Percentiles rank a stretch among this genome's conserved stretches.
Conservation (phyloP, 805 yeast species). For the Yamadazyma akitaensis region DNA sequence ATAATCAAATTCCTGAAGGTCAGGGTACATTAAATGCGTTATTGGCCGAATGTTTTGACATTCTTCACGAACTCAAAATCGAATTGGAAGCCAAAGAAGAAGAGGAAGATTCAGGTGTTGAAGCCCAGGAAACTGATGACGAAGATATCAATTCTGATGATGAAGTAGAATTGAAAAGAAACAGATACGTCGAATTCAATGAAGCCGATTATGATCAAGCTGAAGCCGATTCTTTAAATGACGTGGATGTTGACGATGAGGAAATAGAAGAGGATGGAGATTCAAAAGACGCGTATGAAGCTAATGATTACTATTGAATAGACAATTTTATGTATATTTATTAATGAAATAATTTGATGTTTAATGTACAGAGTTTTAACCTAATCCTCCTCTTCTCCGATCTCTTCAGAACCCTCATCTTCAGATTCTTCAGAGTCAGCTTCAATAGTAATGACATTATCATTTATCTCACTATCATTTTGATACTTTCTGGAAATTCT, state of each 20-base stretch:
- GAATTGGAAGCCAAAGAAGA: conserved; percentile 69
- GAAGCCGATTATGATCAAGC: conserved; percentile 46
- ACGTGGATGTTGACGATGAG: conserved; percentile 11
- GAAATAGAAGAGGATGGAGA: conserved; percentile 12
- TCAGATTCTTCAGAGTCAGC: conserved; percentile 50
- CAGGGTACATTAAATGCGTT: conserved; percentile 93
- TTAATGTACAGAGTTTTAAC: not conserved
- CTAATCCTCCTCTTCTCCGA: conserved; percentile 13
- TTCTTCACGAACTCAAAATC: conserved; percentile 83
- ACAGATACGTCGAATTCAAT: conserved; percentile 40
- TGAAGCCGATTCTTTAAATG: conserved; percentile 23
- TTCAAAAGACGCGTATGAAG: conserved; percentile 31
- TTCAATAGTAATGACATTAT: conserved; percentile 57
- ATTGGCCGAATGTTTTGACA: conserved; percentile 91
- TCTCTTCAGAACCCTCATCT: conserved; percentile 19
- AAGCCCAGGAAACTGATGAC: conserved; percentile 20
- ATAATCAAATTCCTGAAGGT: conserved; percentile 92
- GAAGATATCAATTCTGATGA: conserved; percentile 38
- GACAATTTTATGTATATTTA: conserved; percentile 1
- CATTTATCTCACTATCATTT: conserved; percentile 39
- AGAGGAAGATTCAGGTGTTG: conserved; percentile 2
- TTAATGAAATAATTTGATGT: conserved; percentile 6
- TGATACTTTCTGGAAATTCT: conserved; percentile 74
- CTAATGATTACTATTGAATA: conserved; percentile 39
- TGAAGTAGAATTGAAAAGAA: conserved; percentile 43